phyloP scores from a whole-genome alignment of 371 early-diverging fungal species.

The Syncephalastrum monosporum region DNA sequence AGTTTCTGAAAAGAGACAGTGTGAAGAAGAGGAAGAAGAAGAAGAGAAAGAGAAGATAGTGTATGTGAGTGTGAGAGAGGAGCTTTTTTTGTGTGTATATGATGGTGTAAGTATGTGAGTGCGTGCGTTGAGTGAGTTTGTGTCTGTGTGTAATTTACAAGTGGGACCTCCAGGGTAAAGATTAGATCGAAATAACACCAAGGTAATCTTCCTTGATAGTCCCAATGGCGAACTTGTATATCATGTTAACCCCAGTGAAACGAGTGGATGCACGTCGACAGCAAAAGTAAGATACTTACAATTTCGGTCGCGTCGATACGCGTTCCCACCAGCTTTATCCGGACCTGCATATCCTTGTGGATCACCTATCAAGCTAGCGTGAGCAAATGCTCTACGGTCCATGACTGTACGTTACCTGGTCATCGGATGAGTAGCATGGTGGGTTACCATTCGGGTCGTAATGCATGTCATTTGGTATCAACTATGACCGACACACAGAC shows the following conservation, averaged over 20 bases:
- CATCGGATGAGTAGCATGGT: constrained; percentile 84
- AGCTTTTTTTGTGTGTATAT: constrained; percentile 1
- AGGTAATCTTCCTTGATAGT: constrained; percentile 96
- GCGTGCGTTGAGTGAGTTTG: neutral
- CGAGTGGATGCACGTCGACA: neutral
- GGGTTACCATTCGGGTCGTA: constrained; percentile 88
- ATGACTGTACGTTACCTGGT: constrained; percentile 53
- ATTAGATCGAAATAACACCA: constrained; percentile 56
- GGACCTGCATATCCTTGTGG: constrained; percentile 83
- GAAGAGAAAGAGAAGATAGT: neutral
- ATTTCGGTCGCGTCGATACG: constrained; percentile 94
- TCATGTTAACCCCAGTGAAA: neutral
- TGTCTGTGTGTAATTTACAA: neutral
- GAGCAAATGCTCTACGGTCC: constrained; percentile 1
- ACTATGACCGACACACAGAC: constrained; percentile 37
- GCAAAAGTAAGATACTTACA: constrained; percentile 50
- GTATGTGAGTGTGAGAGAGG: no score
- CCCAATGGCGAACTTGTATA: constrained; percentile 81
- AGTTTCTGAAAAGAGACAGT: neutral
- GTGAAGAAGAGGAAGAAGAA: no score
- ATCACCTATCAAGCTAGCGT: constrained; percentile 57
- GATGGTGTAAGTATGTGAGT: no score
- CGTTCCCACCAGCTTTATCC: constrained; percentile 94
- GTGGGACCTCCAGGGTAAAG: no score
- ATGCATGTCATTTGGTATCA: constrained; percentile 86